Base-by-base conservation (phyloP, 805 yeast species). In the Babjeviella inositovora region DNA sequence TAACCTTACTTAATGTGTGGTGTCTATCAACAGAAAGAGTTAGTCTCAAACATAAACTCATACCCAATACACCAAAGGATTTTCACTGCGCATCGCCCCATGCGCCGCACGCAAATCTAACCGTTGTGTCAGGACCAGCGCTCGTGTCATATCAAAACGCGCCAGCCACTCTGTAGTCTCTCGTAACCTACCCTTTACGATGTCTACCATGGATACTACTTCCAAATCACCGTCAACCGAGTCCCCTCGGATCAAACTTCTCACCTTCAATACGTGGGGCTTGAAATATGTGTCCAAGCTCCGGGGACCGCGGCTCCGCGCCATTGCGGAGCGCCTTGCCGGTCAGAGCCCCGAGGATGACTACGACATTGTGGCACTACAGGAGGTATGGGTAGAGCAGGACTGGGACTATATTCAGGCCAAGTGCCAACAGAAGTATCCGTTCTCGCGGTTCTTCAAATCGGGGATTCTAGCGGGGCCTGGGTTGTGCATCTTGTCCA, bases 381-480 rank as follows among this genome's bases (percentile, higher is more conserved):
- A 90, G 44, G 98, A 90, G 41, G 61, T 90, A 8, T 90, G 98
- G 98, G 73, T 74, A 18, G 62, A 70, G 31, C 70, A 63, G 22
- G 98, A 90, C 44, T 85, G 85, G 85, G 62, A 66, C 2, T 65
- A 67, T 30, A 46, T 90, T 11, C 57, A 58, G 10, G 29, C 32
- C 3, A 43, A 41, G 5, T 65, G 84, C 28, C 25, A 42, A 3
- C 33, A 35, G 1, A 40, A 38, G 18, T 79, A 62, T 34, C 85
- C 87, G 0, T 71, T 67, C 43, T 45, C 68, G 24, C 61, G 94
- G 29, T 53, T 64, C 24, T 90, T 76, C 50, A 68, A 66, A 28
- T 63, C 92, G 3, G 98, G 97, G 0, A 80, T 90, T 4, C 33
- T 90, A 3, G 52, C 93, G 0, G 98, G 98, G 0, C 97, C 98